phyloP scores from a whole-genome alignment of 2,329 filamentous ascomycete genomes.

The Fusarium duplospermum region DNA sequence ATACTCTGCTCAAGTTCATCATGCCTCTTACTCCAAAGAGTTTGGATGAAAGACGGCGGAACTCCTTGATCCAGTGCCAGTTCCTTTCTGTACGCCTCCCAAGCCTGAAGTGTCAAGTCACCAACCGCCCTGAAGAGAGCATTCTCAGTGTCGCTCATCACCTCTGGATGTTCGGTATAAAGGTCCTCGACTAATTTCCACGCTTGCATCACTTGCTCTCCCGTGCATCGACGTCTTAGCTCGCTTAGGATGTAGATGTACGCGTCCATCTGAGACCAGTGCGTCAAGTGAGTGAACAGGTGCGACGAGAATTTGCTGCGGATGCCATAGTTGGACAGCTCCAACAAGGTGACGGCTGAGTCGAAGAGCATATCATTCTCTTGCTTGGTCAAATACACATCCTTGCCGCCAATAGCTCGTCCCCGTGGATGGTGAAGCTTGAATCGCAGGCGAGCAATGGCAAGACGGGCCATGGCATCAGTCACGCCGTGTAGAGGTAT shows the following conservation, averaged over 20 bases:
- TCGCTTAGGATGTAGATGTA: slow-evolving; percentile 49
- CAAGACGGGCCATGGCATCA: slow-evolving; percentile 38
- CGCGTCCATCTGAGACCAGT: slow-evolving; percentile 45
- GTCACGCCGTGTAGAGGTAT: slow-evolving; percentile 40
- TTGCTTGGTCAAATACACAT: slow-evolving; percentile 25
- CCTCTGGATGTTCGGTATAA: slow-evolving; percentile 38
- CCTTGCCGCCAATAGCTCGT: neutral
- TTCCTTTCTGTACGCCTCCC: slow-evolving; percentile 29
- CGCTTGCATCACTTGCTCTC: slow-evolving; percentile 32
- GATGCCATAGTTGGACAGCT: slow-evolving; percentile 34
- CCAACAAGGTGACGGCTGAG: slow-evolving; percentile 37
- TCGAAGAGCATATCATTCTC: slow-evolving; percentile 44
- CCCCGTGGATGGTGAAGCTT: slow-evolving; percentile 45
- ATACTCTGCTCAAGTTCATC: neutral
- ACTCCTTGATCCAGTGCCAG: neutral
- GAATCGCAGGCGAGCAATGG: slow-evolving; percentile 45
- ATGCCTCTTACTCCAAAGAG: slow-evolving; percentile 10
- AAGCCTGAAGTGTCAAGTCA: slow-evolving; percentile 35
- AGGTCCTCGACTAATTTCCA: slow-evolving; percentile 45
- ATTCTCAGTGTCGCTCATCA: slow-evolving; percentile 8
- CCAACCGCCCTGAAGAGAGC: slow-evolving; percentile 19
- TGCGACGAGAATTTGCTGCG: slow-evolving; percentile 45
- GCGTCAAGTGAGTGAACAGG: slow-evolving; percentile 44
- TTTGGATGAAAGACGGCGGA: slow-evolving; percentile 13
- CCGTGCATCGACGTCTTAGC: slow-evolving; percentile 34